A percentile compares a stretch with the other conserved stretches of the same genome.
These are phyloP conservation scores for Cutaneotrichosporon sp. DNA, from an alignment of 1,284 basidiomycete species.

Conservation along the genomic window DNA sequence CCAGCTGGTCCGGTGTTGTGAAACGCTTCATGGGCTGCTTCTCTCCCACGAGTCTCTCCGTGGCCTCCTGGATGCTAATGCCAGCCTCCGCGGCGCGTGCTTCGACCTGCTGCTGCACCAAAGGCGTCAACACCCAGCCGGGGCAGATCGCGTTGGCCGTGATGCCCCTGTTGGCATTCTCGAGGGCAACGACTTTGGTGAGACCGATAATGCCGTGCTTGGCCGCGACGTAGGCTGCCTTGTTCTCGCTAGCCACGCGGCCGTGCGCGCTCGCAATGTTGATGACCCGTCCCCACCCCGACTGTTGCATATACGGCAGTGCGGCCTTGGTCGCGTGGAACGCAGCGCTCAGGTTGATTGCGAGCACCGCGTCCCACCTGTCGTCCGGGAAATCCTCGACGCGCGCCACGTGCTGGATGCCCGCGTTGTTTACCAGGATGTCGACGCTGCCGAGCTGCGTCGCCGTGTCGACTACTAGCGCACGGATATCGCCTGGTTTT, in stretches of 20 bases:
- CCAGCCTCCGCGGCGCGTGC: background rate
- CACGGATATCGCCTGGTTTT: background rate
- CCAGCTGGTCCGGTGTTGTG: conserved; percentile 4
- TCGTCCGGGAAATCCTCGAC: conserved; percentile 6
- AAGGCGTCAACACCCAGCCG: conserved; percentile 13
- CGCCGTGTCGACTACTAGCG: background rate
- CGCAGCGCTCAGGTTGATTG: conserved; percentile 5
- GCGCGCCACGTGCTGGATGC: conserved; percentile 2
- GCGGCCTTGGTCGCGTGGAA: conserved; percentile 10
- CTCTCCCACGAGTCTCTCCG: conserved; percentile 5
- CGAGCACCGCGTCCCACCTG: conserved; percentile 7
- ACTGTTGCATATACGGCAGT: conserved; percentile 5
- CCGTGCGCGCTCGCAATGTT: conserved; percentile 11
- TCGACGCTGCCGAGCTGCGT: background rate
- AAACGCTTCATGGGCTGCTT: conserved; percentile 14
- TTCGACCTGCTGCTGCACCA: conserved; percentile 7
- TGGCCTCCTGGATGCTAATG: conserved; percentile 1
- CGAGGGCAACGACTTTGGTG: conserved; percentile 11
- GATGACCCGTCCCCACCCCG: conserved; percentile 11
- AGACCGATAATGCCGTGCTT: conserved; percentile 13
- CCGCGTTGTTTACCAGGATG: conserved; percentile 14
- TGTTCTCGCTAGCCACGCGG: conserved; percentile 1
- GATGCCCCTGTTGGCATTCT: conserved; percentile 8
- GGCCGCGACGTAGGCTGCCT: conserved; percentile 10
- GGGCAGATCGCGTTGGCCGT: conserved; percentile 15